Evolutionary conservation across 2,329 filamentous ascomycete species (phyloP).

Genomic region (Pochonia chlamydosporia): DNA sequence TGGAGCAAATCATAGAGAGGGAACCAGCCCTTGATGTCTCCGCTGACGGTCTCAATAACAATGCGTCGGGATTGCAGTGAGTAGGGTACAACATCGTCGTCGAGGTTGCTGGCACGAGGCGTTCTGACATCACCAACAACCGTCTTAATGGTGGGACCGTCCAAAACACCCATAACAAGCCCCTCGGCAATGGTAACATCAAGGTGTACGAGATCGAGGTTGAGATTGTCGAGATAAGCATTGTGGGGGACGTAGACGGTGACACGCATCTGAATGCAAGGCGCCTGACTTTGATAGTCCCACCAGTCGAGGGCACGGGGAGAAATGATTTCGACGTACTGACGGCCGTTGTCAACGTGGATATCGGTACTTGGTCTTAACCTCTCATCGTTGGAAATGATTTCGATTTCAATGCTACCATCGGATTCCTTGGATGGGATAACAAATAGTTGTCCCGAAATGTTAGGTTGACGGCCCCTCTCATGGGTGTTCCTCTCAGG

Average conservation of each 20-base stretch:
- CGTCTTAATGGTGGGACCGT: constrained; percentile 22
- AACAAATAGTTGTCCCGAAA: constrained; percentile 41
- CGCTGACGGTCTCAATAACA: constrained; percentile 35
- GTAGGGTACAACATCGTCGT: constrained; percentile 28
- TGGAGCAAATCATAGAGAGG: constrained; percentile 44
- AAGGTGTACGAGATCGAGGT: constrained; percentile 31
- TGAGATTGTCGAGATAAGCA: constrained; percentile 30
- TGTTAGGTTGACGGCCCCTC: constrained; percentile 24
- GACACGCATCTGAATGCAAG: constrained; percentile 42
- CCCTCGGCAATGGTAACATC: constrained; percentile 34
- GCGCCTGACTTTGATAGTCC: constrained; percentile 16
- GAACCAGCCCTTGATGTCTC: constrained; percentile 41
- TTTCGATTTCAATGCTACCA: constrained; percentile 38
- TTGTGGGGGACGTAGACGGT: constrained; percentile 41
- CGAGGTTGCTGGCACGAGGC: constrained; percentile 20
- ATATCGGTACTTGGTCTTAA: constrained; percentile 30
- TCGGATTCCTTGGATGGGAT: constrained; percentile 28
- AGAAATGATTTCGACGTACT: constrained; percentile 33
- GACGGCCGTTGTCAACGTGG: constrained; percentile 22
- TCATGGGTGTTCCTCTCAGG: constrained; percentile 15
- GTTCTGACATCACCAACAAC: constrained; percentile 33
- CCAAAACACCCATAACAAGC: constrained; percentile 27
- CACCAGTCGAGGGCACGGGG: constrained; percentile 30
- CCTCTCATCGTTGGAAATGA: constrained; percentile 37
- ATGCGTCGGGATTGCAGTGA: constrained; percentile 36